Conservation (phyloP, 768 basidiomycete species). For the Mycena albidolilacea region DNA sequence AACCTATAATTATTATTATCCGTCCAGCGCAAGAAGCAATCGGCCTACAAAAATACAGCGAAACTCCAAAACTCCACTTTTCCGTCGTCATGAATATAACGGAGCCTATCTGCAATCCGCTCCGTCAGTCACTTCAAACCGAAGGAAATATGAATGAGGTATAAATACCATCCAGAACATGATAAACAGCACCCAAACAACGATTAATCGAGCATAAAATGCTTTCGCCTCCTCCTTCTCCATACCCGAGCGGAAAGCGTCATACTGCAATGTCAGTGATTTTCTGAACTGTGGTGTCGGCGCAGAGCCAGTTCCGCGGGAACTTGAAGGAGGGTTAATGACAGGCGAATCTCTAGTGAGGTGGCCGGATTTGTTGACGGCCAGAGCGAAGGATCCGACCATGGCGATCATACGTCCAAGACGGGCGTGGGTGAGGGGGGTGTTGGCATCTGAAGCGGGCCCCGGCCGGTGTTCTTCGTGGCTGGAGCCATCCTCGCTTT, state of each 20-base stretch:
- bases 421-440: constrained; percentile 68
- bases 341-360: constrained; percentile 28
- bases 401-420: constrained; percentile 71
- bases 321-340: not conserved
- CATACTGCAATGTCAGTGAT: constrained; percentile 48
- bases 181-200: constrained; percentile 75
- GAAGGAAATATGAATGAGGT: constrained; percentile 37
- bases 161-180: constrained; percentile 79
- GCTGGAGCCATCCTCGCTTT: constrained; percentile 30
- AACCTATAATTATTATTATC: constrained; percentile 59
- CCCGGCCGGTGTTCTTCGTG: not conserved
- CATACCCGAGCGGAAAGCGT: constrained; percentile 48
- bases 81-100: constrained; percentile 80
- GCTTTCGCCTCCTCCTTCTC: constrained; percentile 67
- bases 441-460: constrained; percentile 24
- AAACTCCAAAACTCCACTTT: constrained; percentile 72
- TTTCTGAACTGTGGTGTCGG: constrained; percentile 28
- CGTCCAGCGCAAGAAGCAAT: not conserved
- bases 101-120: constrained; percentile 67
- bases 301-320: not conserved
- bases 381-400: constrained; percentile 66
- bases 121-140: not conserved
- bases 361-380: constrained; percentile 48
- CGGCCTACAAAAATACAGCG: constrained; percentile 81
- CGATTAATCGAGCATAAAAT: constrained; percentile 66